A percentile compares a stretch with the other conserved stretches of the same genome.
Conservation (phyloP, 1,284 basidiomycete species). For the Grifola frondosa region DNA sequence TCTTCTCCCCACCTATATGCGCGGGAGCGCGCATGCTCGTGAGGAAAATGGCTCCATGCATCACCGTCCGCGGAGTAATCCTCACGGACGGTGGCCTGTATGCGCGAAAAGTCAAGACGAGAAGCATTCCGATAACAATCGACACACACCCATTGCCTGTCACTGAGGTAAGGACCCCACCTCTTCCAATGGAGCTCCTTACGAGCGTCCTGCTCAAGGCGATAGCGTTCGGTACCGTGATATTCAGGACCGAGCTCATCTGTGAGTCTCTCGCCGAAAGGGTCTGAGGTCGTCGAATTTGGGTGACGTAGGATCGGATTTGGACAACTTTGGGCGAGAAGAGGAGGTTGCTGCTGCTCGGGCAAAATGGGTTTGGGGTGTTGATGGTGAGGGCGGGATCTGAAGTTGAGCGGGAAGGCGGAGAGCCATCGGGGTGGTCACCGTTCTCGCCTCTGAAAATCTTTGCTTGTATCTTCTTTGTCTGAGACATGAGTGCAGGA, state of each 20-base stretch:
- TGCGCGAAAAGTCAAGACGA: conserved; percentile 7
- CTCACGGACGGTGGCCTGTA: conserved; percentile 92
- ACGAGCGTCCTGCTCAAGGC: conserved; percentile 68
- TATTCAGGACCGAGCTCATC: conserved; percentile 59
- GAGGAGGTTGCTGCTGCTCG: conserved; percentile 13
- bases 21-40: conserved; percentile 91
- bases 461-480: conserved; percentile 73
- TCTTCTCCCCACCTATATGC: conserved; percentile 99
- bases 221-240: conserved; percentile 65
- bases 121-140: conserved; percentile 6
- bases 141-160: conserved; percentile 90
- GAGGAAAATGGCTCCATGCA: conserved; percentile 97
- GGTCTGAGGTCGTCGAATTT: conserved; percentile 28
- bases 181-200: conserved; percentile 90
- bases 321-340: conserved; percentile 41
- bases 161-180: conserved; percentile 97
- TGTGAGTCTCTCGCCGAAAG: conserved; percentile 63
- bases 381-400: conserved; percentile 69
- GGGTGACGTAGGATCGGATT: conserved; percentile 32
- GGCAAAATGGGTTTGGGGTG: conserved; percentile 58
- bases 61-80: conserved; percentile 97
- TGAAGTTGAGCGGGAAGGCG: conserved; percentile 31
- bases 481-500: conserved; percentile 37
- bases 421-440: conserved; percentile 13
- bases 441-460: conserved; percentile 58